These are phyloP conservation scores for Euphorbia celastroides DNA, from an alignment of 441 rosid species.

Conservation along the genomic window DNA sequence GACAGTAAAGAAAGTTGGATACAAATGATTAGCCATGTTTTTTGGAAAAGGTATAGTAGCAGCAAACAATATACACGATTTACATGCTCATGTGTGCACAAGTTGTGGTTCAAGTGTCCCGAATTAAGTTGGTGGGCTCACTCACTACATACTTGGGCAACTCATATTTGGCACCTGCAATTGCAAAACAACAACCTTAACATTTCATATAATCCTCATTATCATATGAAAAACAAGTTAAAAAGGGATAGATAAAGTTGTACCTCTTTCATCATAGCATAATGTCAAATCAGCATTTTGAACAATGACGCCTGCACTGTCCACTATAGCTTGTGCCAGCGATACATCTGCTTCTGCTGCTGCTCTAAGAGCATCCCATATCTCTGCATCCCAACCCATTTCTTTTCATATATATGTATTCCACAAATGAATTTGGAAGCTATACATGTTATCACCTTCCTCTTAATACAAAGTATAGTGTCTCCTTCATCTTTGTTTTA, in stretches of 20 bases:
- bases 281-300: conserved; percentile 68
- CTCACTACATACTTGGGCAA: conserved; percentile 82
- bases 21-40: conserved; percentile 14
- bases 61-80: conserved; percentile 37
- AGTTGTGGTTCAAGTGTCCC: conserved; percentile 31
- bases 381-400: conserved; percentile 37
- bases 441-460: too few species aligned
- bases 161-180: conserved; percentile 82
- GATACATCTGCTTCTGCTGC: conserved; percentile 66
- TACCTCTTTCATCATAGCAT: conserved; percentile 92
- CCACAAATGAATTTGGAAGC: too few species aligned
- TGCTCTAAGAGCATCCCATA: conserved; percentile 90
- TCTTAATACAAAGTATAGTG: too few species aligned
- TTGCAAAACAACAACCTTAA: too few species aligned
- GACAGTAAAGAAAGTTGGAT: neutral
- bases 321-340: conserved; percentile 78
- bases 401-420: neutral
- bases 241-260: neutral
- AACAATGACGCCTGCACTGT: conserved; percentile 77
- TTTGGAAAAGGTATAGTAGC: conserved; percentile 6
- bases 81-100: conserved; percentile 30
- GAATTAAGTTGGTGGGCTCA: conserved; percentile 74
- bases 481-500: neutral
- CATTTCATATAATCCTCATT: neutral
- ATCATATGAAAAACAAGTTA: neutral